A percentile compares a stretch with the other conserved stretches of the same genome.
Conservation (phyloP, 2,329 filamentous ascomycete species). For the Alternaria viburni region DNA sequence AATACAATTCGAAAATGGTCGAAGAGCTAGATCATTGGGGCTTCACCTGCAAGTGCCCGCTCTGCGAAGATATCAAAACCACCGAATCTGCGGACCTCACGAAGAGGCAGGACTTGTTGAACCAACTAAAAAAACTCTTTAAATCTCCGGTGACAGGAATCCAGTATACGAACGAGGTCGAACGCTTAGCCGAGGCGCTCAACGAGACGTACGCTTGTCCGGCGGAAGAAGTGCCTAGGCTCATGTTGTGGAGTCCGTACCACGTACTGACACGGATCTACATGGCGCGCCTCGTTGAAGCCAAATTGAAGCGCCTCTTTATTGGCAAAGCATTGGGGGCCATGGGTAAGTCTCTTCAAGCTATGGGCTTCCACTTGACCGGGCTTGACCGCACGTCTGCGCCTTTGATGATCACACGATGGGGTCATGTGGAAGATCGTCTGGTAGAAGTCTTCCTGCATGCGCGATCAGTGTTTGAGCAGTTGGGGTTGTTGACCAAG, state of each 20-base stretch:
- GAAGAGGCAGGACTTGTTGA: constrained; percentile 7
- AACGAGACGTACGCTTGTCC: constrained; percentile 24
- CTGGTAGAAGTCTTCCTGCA: constrained; percentile 39
- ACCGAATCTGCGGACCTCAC: constrained; percentile 7
- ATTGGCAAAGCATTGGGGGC: constrained; percentile 8
- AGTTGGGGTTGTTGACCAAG: constrained; percentile 20
- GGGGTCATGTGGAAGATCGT: constrained; percentile 37
- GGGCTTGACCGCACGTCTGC: constrained; percentile 17
- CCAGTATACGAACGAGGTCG: too few species aligned
- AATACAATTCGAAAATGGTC: neutral
- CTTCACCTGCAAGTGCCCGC: constrained; percentile 24
- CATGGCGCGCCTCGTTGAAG: too few species aligned
- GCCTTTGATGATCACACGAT: constrained; percentile 26
- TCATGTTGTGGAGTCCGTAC: constrained; percentile 27
- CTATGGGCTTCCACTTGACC: constrained; percentile 19
- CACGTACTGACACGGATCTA: constrained; percentile 21
- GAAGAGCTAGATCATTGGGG: constrained; percentile 18
- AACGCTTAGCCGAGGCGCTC: constrained; percentile 16
- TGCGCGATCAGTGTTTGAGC: constrained; percentile 30
- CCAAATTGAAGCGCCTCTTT: neutral
- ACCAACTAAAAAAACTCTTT: neutral
- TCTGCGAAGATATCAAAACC: constrained; percentile 18
- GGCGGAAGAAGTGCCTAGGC: constrained; percentile 25
- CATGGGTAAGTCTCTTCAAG: constrained; percentile 5
- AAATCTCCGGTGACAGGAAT: neutral